Evolutionary conservation across 2,329 filamentous ascomycete species (phyloP).

Genomic region (Fusarium oxysporum): DNA sequence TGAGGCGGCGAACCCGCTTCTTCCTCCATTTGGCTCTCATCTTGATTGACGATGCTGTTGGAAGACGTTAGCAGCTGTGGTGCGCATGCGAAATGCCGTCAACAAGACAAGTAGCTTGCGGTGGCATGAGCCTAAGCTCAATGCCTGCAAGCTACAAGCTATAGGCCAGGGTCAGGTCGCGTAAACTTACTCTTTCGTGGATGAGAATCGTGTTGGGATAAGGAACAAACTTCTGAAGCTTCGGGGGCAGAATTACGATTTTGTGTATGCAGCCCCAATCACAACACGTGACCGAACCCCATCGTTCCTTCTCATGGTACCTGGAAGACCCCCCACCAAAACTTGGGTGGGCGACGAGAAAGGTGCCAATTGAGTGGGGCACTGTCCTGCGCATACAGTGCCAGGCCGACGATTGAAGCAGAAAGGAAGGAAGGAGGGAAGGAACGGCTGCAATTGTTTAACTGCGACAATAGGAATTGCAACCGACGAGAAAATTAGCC

Average conservation of each 20-base stretch:
- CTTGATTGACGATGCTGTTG: slow-evolving; percentile 61
- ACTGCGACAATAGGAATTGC: slow-evolving; percentile 4
- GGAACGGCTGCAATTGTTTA: slow-evolving; percentile 16
- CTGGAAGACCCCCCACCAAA: neutral
- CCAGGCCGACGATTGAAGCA: neutral
- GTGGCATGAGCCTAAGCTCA: slow-evolving; percentile 24
- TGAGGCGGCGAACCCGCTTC: slow-evolving; percentile 99
- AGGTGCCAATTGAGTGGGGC: neutral
- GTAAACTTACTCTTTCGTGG: slow-evolving; percentile 54
- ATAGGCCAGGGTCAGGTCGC: slow-evolving; percentile 21
- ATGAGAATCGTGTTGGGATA: slow-evolving; percentile 61
- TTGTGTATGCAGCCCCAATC: slow-evolving; percentile 49
- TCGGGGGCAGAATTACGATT: slow-evolving; percentile 47
- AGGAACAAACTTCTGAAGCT: slow-evolving; percentile 51
- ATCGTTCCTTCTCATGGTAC: neutral
- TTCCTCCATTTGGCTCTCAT: slow-evolving; percentile 99
- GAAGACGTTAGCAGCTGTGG: slow-evolving; percentile 37
- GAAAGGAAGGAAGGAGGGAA: slow-evolving; percentile 6
- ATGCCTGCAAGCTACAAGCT: slow-evolving; percentile 20
- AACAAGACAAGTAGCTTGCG: slow-evolving; percentile 8
- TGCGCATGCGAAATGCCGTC: neutral
- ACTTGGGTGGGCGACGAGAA: slow-evolving; percentile 5
- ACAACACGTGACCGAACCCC: neutral
- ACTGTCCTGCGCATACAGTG: slow-evolving; percentile 12
- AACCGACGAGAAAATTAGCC: neutral